Base-by-base conservation (phyloP, 179 eudicot genomes). In the Vitellaria paradoxa region DNA sequence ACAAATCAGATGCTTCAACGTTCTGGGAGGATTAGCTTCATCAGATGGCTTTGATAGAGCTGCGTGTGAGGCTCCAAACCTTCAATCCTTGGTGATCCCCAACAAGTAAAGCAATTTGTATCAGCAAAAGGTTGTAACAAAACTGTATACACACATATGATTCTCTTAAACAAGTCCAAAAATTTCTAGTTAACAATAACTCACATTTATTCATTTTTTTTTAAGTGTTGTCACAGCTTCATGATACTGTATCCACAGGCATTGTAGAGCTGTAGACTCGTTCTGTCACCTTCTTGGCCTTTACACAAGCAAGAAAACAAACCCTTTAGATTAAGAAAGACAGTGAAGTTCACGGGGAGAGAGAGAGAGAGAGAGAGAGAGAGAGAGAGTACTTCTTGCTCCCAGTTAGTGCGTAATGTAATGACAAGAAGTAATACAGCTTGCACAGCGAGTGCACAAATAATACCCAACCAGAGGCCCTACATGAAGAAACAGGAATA, bases 391-490 rank as follows among this genome's bases (percentile, higher is more conserved):
- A 88, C 95, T 77, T 90, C 84, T 68, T 71, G 72, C 61, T 84
- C 89, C 98, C 98, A 93, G 49, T 89, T 83, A 47, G 85, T 90
- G 53, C 84, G 79, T 12, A 86, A 12, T 2, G 86, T 89, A 49
- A 90, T 78, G 80, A 49, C 49, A 53, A 87, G 75, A 63, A 92
- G 89, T 12, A 82, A 90, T n/a, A 76, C 74, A 52, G 78, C 85
- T 86, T 92, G 97, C 57, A 92, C 84, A 30, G 74, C 4, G 50
- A 92, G 83, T 23, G 92, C 97, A 78, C 88, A 90, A 11, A 88
- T 55, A 47, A 90, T 86, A 62, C 94, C 94, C 67, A 87, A 30
- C 97, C 94, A 92, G 3, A 92, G 82, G 42, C 94, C 97, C 94
- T 90, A 57, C 65, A 60, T 26, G 7, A 17, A 30, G 9, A 49